These are phyloP conservation scores for Colletotrichum navitas DNA, from an alignment of 2,329 filamentous ascomycete species.

Conservation along the genomic window DNA sequence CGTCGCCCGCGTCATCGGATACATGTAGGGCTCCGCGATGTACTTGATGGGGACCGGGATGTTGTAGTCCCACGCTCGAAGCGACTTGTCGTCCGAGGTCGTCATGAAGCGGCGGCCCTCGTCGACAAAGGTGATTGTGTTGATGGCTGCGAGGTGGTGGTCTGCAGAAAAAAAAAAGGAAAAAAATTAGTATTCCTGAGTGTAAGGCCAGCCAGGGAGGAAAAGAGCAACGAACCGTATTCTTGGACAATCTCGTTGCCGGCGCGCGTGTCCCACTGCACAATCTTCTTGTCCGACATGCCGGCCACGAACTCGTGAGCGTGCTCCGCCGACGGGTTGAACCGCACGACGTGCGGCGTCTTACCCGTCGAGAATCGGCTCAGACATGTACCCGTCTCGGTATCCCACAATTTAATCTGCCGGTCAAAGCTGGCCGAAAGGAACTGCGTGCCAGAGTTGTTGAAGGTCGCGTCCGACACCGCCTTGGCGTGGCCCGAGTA, in stretches of 20 bases:
- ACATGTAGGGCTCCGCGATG: conserved; percentile 98
- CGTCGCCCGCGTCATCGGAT: conserved; percentile 88
- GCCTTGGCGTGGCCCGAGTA: conserved; percentile 92
- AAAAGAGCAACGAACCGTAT: conserved; percentile 63
- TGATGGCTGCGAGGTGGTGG: conserved; percentile 96
- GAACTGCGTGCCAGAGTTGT: conserved; percentile 84
- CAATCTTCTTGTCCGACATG: conserved; percentile 99
- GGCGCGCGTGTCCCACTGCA: conserved; percentile 92
- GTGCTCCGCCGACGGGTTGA: conserved; percentile 84
- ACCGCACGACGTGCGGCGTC: conserved; percentile 93
- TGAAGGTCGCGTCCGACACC: conserved; percentile 91
- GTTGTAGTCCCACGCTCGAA: conserved; percentile 98
- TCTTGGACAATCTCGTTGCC: conserved; percentile 87
- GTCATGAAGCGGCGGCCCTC: conserved; percentile 96
- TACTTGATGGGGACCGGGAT: conserved; percentile 99
- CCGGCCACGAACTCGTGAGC: conserved; percentile 93
- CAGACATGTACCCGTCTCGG: conserved; percentile 90
- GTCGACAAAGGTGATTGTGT: conserved; percentile 97
- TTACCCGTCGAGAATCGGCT: conserved; percentile 93
- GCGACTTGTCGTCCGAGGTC: conserved; percentile 95
- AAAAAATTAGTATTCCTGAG: conserved; percentile 6
- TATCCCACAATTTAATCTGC: conserved; percentile 98
- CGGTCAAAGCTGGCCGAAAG: conserved; percentile 93
- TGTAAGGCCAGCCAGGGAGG: too few relatives aligned
- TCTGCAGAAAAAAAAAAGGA: conserved; percentile 61